Evolutionary conservation across 1,139 yeast species (phyloP).

Genomic region (Geotrichum citri-aurantii): DNA sequence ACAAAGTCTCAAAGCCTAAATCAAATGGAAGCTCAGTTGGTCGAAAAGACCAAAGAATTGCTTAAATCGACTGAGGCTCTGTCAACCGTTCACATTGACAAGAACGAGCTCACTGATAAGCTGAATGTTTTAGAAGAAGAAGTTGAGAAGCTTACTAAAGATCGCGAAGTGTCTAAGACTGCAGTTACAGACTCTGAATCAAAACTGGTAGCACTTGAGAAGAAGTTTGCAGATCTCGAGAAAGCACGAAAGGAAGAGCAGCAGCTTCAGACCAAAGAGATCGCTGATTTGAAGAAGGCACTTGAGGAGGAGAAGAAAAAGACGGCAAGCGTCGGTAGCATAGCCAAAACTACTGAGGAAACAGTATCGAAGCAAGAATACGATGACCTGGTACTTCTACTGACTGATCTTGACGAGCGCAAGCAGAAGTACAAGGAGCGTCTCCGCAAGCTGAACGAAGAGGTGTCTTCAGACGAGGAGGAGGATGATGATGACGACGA

Average conservation of each 20-base stretch:
- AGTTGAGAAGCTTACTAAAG: conserved; percentile 9
- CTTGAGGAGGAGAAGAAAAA: conserved; percentile 8
- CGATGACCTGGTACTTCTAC: conserved; percentile 69
- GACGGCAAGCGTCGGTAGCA: conserved; percentile 4
- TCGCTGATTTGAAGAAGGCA: conserved; percentile 11
- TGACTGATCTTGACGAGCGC: conserved; percentile 69
- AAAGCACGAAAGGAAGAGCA: conserved; percentile 7
- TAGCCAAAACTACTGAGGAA: conserved; percentile 20
- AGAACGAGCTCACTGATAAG: conserved; percentile 18
- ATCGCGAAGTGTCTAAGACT: background rate
- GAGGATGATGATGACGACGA: conserved; percentile 51
- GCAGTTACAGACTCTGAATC: background rate
- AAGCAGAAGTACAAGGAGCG: conserved; percentile 53
- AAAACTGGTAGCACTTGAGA: conserved; percentile 4
- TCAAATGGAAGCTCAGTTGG: conserved; percentile 16
- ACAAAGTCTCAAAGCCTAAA: conserved; percentile 16
- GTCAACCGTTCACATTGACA: conserved; percentile 17
- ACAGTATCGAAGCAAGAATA: conserved; percentile 56
- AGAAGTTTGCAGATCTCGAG: conserved; percentile 8
- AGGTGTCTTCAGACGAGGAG: conserved; percentile 43
- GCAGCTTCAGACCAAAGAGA: conserved; percentile 18
- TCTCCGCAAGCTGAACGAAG: conserved; percentile 44
- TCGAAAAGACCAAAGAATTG: conserved; percentile 15
- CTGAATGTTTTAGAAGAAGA: conserved; percentile 18
- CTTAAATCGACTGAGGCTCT: conserved; percentile 18